Base-by-base conservation (phyloP, 345 rosid species). In the Syzygium jambos region DNA sequence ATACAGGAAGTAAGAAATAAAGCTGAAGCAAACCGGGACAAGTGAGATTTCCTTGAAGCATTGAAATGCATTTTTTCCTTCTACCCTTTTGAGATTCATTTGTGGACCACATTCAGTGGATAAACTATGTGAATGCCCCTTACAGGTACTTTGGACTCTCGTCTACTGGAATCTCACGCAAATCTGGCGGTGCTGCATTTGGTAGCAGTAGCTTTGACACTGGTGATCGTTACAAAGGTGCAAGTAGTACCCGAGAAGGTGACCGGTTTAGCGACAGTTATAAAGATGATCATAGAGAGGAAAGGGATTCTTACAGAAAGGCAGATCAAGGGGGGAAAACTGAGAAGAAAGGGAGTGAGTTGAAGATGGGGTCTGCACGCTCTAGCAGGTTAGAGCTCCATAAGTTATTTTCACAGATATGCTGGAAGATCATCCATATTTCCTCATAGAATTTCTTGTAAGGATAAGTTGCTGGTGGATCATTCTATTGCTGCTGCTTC, bases 121-220 rank as follows among this genome's bases (percentile, higher is more conserved):
- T 90, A 65, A 84, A 87, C 53, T 84, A 78, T 85, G n/a, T 68
- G n/a, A 25, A 57, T 88, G 88, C 41, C 30, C 41, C 83, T 82
- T 85, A 80, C 87, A 98, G 99, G 96, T 98, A 95, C 61, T 85
- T 98, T 87, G 99, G 99, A 43, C 97, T 98, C 87, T 96, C 99
- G 65, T 98, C 99, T 34, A 89, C 93, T 34, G 98, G 98, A 86
- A 90, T 94, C 51, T 90, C 98, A 73, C 93, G 92, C 85, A 98
- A 94, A 85, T 94, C 98, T 87, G 92, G 95, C 88, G 87, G 95
- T 89, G 91, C 92, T 87, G 91, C 99, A 7, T 95, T 85, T 88
- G 90, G 95, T 86, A 92, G 94, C 77, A 87, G 94, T 63, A 86
- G 94, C 88, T 90, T 88, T 88, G 88, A 86, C 61, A 90, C 96